A percentile compares a stretch with the other conserved stretches of the same genome.
phyloP scores from a whole-genome alignment of 306 rosid genomes.

The cucumber (Cucumis sativus) region DNA sequence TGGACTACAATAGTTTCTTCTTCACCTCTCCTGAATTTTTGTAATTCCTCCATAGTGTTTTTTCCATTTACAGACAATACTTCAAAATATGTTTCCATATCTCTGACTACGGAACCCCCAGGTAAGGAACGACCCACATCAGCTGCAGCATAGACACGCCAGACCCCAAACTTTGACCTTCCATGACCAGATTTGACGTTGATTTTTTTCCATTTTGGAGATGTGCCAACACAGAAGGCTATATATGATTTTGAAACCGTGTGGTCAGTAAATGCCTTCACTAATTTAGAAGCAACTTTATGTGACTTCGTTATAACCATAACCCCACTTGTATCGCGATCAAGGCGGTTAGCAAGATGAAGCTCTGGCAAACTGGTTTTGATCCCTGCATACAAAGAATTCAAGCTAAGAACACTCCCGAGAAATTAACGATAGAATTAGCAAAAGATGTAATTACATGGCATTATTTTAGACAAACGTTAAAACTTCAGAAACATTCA shows the following conservation, averaged over 20 bases:
- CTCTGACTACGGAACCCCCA: constrained; percentile 67
- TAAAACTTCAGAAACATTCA: not conserved
- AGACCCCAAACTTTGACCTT: constrained; percentile 75
- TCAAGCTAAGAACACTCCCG: not conserved
- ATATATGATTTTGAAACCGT: constrained; percentile 61
- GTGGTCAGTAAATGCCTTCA: constrained; percentile 71
- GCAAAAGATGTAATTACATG: not conserved
- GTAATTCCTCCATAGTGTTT: constrained; percentile 25
- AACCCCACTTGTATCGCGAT: constrained; percentile 77
- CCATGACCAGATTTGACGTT: constrained; percentile 79
- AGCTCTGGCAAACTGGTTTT: constrained; percentile 30
- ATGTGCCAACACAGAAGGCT: constrained; percentile 44
- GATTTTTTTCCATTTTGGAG: constrained; percentile 50
- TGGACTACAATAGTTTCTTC: constrained; percentile 34
- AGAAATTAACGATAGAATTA: not conserved
- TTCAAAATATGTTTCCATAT: constrained; percentile 78
- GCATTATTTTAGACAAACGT: not conserved
- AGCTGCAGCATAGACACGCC: constrained; percentile 72
- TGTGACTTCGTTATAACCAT: constrained; percentile 70
- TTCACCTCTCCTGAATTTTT: constrained; percentile 19
- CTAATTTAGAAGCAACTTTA: constrained; percentile 69
- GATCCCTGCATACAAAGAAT: constrained; percentile 19
- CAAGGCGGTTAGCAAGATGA: constrained; percentile 84
- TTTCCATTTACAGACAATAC: constrained; percentile 43
- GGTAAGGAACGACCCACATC: constrained; percentile 63